These are phyloP conservation scores for Clarireedia monteithiana DNA, from an alignment of 2,329 filamentous ascomycete species.

Conservation along the genomic window DNA sequence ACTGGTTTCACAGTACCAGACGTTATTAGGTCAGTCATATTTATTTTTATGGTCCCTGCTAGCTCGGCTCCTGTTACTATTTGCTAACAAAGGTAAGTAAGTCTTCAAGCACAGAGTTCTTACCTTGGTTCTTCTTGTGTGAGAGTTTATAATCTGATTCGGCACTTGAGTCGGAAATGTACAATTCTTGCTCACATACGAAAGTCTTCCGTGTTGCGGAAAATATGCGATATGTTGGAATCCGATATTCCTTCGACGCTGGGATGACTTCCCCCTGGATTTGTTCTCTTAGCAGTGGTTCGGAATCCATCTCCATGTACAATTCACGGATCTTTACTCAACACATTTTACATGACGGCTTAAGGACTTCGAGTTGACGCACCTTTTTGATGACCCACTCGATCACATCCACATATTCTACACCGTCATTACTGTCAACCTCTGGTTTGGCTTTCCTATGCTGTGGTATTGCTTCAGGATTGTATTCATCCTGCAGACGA, in stretches of 20 bases:
- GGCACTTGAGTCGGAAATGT: not conserved
- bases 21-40: not conserved
- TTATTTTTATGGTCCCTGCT: not conserved
- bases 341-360: not conserved
- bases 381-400: slow-evolving; percentile 1
- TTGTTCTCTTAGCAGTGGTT: not conserved
- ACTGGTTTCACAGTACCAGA: not conserved
- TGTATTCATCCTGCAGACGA: not conserved
- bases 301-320: no score
- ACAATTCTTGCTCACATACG: not conserved
- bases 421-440: not conserved
- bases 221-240: not conserved
- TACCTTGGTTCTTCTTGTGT: slow-evolving; percentile 2
- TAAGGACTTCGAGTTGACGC: not conserved
- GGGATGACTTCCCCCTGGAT: not conserved
- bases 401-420: not conserved
- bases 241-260: not conserved
- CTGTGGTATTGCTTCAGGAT: not conserved
- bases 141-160: not conserved
- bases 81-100: not conserved
- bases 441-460: not conserved
- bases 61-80: not conserved
- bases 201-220: not conserved
- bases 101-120: not conserved
- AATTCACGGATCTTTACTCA: no score